Evolutionary conservation across 176 grass and related monocot genomes (phyloP).

Genomic region (Cenchrus fungigraminus): DNA sequence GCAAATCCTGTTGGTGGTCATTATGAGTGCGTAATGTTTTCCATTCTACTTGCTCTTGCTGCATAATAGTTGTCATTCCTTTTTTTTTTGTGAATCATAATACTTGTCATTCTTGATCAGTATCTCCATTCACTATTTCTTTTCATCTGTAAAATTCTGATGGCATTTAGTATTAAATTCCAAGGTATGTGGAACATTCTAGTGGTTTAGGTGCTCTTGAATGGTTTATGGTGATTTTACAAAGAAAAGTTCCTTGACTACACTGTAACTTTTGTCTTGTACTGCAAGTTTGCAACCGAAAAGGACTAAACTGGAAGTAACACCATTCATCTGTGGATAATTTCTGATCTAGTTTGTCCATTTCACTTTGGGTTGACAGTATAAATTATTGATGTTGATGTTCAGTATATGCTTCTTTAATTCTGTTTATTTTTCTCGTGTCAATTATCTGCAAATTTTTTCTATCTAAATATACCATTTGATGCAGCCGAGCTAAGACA

Average conservation of each 20-base stretch:
- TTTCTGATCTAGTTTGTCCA: slow-evolving; percentile 5
- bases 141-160: not conserved
- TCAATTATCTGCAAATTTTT: not conserved
- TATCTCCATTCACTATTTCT: slow-evolving; percentile 15
- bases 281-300: not conserved
- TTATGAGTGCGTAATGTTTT: slow-evolving; percentile 76
- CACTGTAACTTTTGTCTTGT: not conserved
- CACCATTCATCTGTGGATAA: slow-evolving; percentile 17
- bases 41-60: slow-evolving; percentile 14
- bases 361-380: not conserved
- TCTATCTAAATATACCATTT: slow-evolving; percentile 18
- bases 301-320: not conserved
- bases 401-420: not conserved
- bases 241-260: not conserved
- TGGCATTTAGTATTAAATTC: not conserved
- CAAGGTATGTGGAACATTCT: not conserved
- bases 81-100: not conserved
- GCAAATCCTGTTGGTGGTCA: slow-evolving; percentile 98
- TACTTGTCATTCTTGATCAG: slow-evolving; percentile 8
- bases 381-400: not conserved
- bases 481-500: slow-evolving; percentile 85
- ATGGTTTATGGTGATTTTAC: not conserved
- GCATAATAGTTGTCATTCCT: not conserved
- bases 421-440: not conserved
- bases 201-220: not conserved